Base-by-base conservation (phyloP, 257 asterid species). In the Solanum gracilifrons region DNA sequence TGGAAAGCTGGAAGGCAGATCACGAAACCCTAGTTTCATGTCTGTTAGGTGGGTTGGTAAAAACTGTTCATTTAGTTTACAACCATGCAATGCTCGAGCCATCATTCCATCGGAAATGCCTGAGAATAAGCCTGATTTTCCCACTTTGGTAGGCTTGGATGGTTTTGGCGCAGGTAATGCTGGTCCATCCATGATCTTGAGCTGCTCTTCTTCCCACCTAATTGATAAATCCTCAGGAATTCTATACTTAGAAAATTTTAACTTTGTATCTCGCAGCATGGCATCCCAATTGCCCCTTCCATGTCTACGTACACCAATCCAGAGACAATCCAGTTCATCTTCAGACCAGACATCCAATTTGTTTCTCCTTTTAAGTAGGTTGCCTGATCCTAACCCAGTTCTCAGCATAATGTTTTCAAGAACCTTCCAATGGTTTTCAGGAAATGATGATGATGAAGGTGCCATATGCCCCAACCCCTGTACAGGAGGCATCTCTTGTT, bases 301-400 rank as follows among this genome's bases (percentile, higher is more conserved):
- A 80, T 97, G 95, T 73, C 99, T 94, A 43, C 99, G 98, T 69
- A 96, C 94, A 33, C 99, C 99, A 88, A 97, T 93, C 99, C 99
- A 96, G 25, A 97, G 97, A 88, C 92, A 92, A 89, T 97, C 99
- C 71, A 97, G 98, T 89, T 97, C 99, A 83, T 97, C 99, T 88
- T 97, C 99, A 27, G 96, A 95, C 99, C 99, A 97, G 83, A 92
- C 89, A 88, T 95, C 98, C 51, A 90, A 71, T 83, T 89, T 94
- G 5, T 94, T 36, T 76, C 92, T 93, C 93, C 89, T 94, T 82
- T 88, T 93, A 68, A 88, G 91, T 46, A 91, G 48, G 89, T 48
- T 91, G 90, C 89, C 89, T 13, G 98, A 90, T 87, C 94, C 99
- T 71, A 94, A 82, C 69, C 98, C 99, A 73, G 98, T 93, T 90